Percentiles rank a stretch among this genome's conserved stretches.
Conservation (phyloP, 306 rosid genomes). For the Quercus wislizeni region DNA sequence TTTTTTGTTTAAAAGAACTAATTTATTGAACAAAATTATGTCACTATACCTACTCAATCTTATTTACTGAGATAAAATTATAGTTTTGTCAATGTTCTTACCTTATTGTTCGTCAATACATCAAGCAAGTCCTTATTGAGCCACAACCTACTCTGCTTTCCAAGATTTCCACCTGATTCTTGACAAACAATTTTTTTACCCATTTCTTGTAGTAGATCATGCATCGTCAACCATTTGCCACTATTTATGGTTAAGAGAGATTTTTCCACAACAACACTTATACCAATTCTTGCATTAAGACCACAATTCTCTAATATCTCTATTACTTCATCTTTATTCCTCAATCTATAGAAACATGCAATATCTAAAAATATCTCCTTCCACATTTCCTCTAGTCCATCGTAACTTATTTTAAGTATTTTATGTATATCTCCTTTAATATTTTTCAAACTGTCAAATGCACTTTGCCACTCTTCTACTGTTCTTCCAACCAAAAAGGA, state of each 20-base stretch:
- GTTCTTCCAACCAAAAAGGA: background rate
- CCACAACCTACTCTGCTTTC: background rate
- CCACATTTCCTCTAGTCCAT: background rate
- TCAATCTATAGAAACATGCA: background rate
- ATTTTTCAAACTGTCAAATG: background rate
- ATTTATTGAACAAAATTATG: too few relatives aligned
- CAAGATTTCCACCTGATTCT: background rate
- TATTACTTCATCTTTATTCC: background rate
- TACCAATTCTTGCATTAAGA: background rate
- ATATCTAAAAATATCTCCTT: background rate
- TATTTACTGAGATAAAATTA: too few relatives aligned
- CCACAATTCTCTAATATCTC: background rate
- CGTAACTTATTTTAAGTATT: background rate
- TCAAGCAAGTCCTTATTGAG: accelerated
- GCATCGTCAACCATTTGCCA: accelerated
- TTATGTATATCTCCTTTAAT: accelerated
- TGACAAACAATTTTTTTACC: background rate
- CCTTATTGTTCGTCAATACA: background rate
- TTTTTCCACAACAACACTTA: background rate
- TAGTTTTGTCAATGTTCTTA: background rate
- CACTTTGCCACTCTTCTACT: background rate
- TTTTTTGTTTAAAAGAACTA: too few relatives aligned
- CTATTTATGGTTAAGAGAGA: accelerated
- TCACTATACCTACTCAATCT: too few relatives aligned
- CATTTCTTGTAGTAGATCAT: background rate